phyloP scores from a whole-genome alignment of 1,284 basidiomycete genomes.

The Marasmius tenuissimus region DNA sequence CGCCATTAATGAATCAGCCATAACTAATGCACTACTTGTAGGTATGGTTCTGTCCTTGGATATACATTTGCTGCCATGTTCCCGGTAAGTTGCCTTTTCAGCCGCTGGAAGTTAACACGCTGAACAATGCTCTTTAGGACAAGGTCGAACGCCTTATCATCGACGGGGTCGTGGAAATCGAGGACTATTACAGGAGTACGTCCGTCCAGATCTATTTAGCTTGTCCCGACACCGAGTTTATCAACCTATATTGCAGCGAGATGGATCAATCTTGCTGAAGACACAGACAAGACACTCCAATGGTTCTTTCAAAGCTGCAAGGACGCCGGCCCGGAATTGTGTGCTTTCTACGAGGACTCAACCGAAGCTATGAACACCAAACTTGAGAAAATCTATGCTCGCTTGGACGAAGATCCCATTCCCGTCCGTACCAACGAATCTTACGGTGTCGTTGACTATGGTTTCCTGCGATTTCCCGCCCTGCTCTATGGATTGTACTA shows the following conservation, averaged over 20 bases:
- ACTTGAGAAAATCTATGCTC: slow-evolving; percentile 9
- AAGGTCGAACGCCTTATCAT: too few species aligned
- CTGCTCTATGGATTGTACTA: slow-evolving; percentile 14
- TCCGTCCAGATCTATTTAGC: neutral
- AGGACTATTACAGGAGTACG: too few species aligned
- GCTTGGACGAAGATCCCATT: slow-evolving; percentile 11
- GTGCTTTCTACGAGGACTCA: slow-evolving; percentile 16
- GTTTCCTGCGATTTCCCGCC: slow-evolving; percentile 4
- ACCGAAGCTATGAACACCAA: slow-evolving; percentile 9
- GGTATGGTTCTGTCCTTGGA: too few species aligned
- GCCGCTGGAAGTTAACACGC: too few species aligned
- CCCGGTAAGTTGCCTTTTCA: too few species aligned
- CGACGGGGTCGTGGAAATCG: too few species aligned
- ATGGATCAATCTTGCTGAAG: slow-evolving; percentile 12
- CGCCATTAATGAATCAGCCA: neutral
- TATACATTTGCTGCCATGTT: too few species aligned
- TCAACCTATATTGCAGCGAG: too few species aligned
- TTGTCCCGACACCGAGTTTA: too few species aligned
- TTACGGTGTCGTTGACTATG: slow-evolving; percentile 17
- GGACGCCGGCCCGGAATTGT: slow-evolving; percentile 15
- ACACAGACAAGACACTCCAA: slow-evolving; percentile 12
- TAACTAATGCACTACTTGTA: too few species aligned
- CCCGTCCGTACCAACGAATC: slow-evolving; percentile 11
- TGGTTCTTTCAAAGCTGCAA: slow-evolving; percentile 16
- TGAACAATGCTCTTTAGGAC: too few species aligned